Evolutionary conservation across 768 basidiomycete genomes (phyloP), one percentile per base, ranked within the genome.

Genomic region (Tylopilus balloui): DNA sequence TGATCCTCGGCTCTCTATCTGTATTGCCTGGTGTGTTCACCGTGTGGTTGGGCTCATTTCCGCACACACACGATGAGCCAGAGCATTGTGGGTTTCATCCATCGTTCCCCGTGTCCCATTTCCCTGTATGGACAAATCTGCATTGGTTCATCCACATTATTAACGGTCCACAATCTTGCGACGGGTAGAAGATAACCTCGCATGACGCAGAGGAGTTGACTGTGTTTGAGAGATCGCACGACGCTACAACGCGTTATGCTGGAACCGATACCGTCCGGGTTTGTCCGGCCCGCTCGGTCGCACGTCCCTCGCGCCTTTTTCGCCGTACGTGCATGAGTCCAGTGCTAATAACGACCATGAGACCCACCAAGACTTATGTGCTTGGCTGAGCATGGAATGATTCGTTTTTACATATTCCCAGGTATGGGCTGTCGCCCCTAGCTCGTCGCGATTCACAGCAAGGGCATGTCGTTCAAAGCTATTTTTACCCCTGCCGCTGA

Each of bases 251-350:
- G 45, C 29, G 15, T 37, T 27, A 45, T 34, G 40, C 45, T 23
- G 36, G 32, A 27, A 12, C 58, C 48, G 45, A 61, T 57, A 59
- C 59, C 54, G 57, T 48, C 47, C 60, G 65, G 64, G 29, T 15
- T 15, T 7, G 31, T 32, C 14, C 31, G 14, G 31, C 7, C 29
- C 31, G 15, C 13, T 15, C 14, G 5, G 13, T 29, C 29, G 12
- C 20, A 42, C 42, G 19, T 13, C 29, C 10, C n/a, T 32, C 19
- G 67, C 56, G 63, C 12, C 40, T 24, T 67, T 68, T 65, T 58
- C 46, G 65, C 65, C 11, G 52, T 50, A 54, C 42, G 55, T 46
- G 24, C 37, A 44, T 42, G 13, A 7, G 23, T 21, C 14, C 20
- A 45, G n/a, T 10, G 28, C 9, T 19, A 29, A 19, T 25, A 13